Percentiles rank a stretch among this genome's conserved stretches.
Evolutionary conservation across 805 yeast species (phyloP).

Genomic region (Pichia heedii): DNA sequence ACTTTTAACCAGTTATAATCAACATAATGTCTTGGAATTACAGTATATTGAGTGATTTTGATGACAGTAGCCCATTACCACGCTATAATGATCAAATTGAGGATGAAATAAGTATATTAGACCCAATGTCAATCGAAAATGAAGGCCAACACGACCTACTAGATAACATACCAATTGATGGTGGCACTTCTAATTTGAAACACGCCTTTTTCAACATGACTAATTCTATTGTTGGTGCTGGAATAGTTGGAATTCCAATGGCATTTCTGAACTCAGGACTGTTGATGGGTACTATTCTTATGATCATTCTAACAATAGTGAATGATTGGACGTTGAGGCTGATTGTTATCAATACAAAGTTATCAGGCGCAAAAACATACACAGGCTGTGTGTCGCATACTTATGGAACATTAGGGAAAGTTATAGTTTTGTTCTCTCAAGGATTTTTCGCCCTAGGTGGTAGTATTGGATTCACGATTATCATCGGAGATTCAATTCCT

Average conservation of each 20-base stretch:
- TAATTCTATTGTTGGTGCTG: conserved; percentile 90
- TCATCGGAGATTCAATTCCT: conserved; percentile 92
- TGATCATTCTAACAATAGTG: conserved; percentile 51
- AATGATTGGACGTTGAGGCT: conserved; percentile 84
- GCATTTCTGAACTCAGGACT: conserved; percentile 79
- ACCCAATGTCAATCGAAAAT: conserved; percentile 6
- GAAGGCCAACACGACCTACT: not conserved
- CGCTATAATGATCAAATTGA: conserved; percentile 8
- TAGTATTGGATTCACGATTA: conserved; percentile 85
- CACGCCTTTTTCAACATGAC: conserved; percentile 98
- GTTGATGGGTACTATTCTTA: conserved; percentile 56
- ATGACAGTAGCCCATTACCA: not conserved
- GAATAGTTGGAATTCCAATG: conserved; percentile 88
- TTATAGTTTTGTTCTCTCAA: conserved; percentile 62
- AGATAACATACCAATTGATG: not conserved
- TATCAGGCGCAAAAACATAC: conserved; percentile 68
- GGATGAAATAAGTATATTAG: conserved; percentile 10
- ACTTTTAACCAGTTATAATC: too few species aligned
- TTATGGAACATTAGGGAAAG: conserved; percentile 65
- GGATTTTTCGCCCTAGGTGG: conserved; percentile 93
- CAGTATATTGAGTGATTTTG: not conserved
- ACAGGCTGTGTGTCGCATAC: conserved; percentile 79
- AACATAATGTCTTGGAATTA: not conserved
- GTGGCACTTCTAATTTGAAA: conserved; percentile 40
- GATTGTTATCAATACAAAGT: conserved; percentile 72